These are phyloP conservation scores for Colletotrichum chrysophilum DNA, from an alignment of 2,329 filamentous ascomycete species.

Conservation along the genomic window DNA sequence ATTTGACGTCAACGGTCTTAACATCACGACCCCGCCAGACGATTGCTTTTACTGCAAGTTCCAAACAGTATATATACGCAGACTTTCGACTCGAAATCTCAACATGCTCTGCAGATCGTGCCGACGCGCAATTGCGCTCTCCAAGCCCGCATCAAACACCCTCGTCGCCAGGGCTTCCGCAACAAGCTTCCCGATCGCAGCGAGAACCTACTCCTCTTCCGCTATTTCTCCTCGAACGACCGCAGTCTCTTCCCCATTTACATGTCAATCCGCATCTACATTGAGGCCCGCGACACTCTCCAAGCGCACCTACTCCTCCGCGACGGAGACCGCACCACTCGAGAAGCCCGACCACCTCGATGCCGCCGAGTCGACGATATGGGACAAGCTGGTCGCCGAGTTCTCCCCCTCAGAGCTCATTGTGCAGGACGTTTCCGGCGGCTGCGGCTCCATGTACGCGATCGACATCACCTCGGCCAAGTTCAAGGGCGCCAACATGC, in stretches of 20 bases:
- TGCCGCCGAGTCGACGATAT: constrained; percentile 64
- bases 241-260: not conserved
- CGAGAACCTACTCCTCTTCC: not conserved
- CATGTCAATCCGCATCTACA: not conserved
- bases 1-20: not conserved
- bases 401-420: constrained; percentile 58
- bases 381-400: constrained; percentile 54
- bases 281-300: not conserved
- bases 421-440: constrained; percentile 82
- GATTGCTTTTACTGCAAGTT: not conserved
- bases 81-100: not conserved
- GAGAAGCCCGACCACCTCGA: constrained; percentile 57
- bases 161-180: not conserved
- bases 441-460: constrained; percentile 87
- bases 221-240: not conserved
- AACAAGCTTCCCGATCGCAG: constrained; percentile 53
- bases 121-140: constrained; percentile 18
- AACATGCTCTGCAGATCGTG: constrained; percentile 22
- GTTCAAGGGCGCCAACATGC: constrained; percentile 73
- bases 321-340: constrained; percentile 12
- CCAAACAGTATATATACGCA: not conserved
- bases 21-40: not conserved
- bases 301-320: constrained; percentile 7
- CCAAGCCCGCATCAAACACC: not conserved
- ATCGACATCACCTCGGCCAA: constrained; percentile 76